Evolutionary conservation across 331 rosid species (phyloP).

Genomic region (Dryas integrifolia): DNA sequence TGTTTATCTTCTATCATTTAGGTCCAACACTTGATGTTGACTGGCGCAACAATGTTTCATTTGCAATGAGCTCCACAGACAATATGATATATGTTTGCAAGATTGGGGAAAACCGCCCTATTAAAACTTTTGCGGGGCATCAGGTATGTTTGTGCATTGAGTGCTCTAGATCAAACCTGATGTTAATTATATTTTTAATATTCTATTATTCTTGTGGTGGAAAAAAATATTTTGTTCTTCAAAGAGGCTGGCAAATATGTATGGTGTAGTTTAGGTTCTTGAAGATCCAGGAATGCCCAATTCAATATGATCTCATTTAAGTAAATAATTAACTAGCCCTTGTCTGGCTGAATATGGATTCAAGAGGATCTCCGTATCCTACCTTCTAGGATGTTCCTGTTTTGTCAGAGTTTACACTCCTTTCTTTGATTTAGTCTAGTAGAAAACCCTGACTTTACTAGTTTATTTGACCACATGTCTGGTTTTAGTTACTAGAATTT

Average conservation of each 20-base stretch:
- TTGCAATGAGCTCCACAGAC: constrained; percentile 92
- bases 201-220: too few species aligned
- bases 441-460: not conserved
- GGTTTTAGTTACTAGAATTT: not conserved
- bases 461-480: not conserved
- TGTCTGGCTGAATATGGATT: not conserved
- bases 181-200: not conserved
- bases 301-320: not conserved
- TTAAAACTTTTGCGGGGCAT: constrained; percentile 83
- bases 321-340: not conserved
- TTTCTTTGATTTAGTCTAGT: not conserved
- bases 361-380: not conserved
- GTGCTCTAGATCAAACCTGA: not conserved
- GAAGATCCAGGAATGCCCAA: not conserved
- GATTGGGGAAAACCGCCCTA: constrained; percentile 80
- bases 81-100: constrained; percentile 88
- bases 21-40: constrained; percentile 99
- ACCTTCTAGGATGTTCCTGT: not conserved
- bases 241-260: not conserved
- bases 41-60: constrained; percentile 89
- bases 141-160: constrained; percentile 53
- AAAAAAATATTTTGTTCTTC: not conserved
- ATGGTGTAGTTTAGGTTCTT: not conserved
- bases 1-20: constrained; percentile 27
- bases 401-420: not conserved